Evolutionary conservation across 1,284 basidiomycete genomes (phyloP), one percentile per base, ranked within the genome.

Genomic region (Trametes sp.): DNA sequence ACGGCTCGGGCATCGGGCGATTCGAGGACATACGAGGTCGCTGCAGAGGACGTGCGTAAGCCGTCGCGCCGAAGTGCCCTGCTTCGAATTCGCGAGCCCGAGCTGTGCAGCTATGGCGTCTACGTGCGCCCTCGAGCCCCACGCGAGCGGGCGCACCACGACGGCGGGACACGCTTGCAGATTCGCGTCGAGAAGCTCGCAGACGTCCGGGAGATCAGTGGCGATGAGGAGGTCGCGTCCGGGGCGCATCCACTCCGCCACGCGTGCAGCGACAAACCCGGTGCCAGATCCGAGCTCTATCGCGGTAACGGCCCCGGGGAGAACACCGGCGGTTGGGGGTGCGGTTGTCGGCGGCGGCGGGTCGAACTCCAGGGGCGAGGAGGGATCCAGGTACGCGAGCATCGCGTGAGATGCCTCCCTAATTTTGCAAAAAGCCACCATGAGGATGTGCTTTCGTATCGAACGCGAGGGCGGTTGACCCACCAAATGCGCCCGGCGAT

Each of bases 401-500:
- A 92, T 75, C 4, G 81, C 73, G 71, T 90, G 88, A 2, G 92
- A 87, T 24, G 90, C 89, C 77, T 93, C 91, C 92, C 91, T 92
- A 33, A 16, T 23, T 45, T 23, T 24, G 13, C 44, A 28, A 16
- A 23, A 24, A 21, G n/a, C n/a, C 44, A 19, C 6, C 26, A 13
- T 55, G 21, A 35, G 33, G n/a, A 36, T 31, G 19, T 10, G 9
- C 7, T 28, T 13, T 35, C 7, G 36, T 13, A 29, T 42, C 16
- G 46, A n/a, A 21, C 26, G 57, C 9, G 41, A 55, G 57, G 14
- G 16, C 31, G 41, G 29, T 23, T 31, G n/a, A 71, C 66, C 76
- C 79, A 91, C 90, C 90, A 92, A 55, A 92, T 84, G 73, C 89
- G 80, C 33, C 90, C 90, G 13, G 90, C 91, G 57, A 93, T 93